Evolutionary conservation across 176 grass and related monocot genomes (phyloP).

Genomic region (Phyllostachys edulis): DNA sequence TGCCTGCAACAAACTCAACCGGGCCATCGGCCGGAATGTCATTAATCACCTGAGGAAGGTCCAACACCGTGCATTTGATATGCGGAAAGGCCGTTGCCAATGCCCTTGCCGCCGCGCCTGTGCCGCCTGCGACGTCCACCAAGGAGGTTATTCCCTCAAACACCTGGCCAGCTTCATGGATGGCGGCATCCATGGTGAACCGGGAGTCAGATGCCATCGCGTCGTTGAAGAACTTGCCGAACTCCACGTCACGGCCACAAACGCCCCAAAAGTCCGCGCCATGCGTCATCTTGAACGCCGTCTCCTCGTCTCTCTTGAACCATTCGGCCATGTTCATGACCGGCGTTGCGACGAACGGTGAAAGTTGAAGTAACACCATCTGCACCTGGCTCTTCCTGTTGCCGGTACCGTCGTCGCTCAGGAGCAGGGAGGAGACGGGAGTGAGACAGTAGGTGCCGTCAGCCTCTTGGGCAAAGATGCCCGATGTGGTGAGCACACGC

Average conservation of each 20-base stretch:
- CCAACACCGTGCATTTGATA: constrained; percentile 45
- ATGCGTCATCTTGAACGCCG: not conserved
- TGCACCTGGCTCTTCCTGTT: not conserved
- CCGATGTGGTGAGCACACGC: constrained; percentile 17
- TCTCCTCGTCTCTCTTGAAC: constrained; percentile 21
- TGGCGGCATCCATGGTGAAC: constrained; percentile 9
- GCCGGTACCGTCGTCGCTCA: not conserved
- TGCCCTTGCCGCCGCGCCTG: not conserved
- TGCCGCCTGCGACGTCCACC: constrained; percentile 47
- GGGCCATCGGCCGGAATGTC: not conserved
- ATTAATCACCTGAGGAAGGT: constrained; percentile 40
- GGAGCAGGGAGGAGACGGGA: constrained; percentile 19
- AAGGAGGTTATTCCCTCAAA: constrained; percentile 24
- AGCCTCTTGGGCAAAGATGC: constrained; percentile 3
- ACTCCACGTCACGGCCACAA: not conserved
- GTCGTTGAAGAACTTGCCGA: constrained; percentile 25
- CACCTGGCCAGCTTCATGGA: not conserved
- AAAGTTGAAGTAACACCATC: not conserved
- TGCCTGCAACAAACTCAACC: constrained; percentile 18
- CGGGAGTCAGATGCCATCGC: constrained; percentile 16
- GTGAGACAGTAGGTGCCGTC: constrained; percentile 34
- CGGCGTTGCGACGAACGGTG: not conserved
- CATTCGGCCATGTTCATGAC: constrained; percentile 16
- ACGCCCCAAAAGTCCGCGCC: constrained; percentile 14
- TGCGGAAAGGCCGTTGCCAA: constrained; percentile 32